Evolutionary conservation across 352 stramenopile genomes (phyloP), one percentile per base, ranked within the genome.

Genomic region (Phytophthora ramorum): DNA sequence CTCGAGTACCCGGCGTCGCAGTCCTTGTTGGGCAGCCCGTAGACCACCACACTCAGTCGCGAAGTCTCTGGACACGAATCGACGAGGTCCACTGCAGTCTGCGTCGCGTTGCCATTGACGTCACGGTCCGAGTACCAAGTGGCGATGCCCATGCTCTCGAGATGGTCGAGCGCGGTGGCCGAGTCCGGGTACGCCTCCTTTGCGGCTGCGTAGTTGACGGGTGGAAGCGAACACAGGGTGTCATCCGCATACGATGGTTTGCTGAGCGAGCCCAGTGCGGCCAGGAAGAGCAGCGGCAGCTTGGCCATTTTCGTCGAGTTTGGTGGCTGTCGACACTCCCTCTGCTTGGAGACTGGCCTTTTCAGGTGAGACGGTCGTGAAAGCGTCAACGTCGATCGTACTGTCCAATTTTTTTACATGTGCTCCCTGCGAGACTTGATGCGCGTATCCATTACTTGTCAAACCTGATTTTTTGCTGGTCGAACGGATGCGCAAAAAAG

Each of bases 21-120:
- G 75, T 93, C 85, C 50, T 93, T 93, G 58, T 89, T 88, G 3
- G 85, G 83, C 26, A 93, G 68, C 26, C 85, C 85, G 64, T 92
- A 93, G 22, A 93, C 74, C 6, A 92, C 79, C 32, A 91, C 60
- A 28, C 51, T 89, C 24, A 90, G 49, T 28, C 80, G 71, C 35
- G 76, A 82, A 3, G 70, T 72, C 13, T 73, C 59, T 0, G 63
- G 44, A 22, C 81, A 90, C 26, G 58, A 46, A 17, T 51, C 26
- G 9, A 87, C 58, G 28, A 90, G 68, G 28, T 77, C 52, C 47
- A 66, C 41, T 4, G 63, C 69, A n/a, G 62, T 76, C 22, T 71
- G 49, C 13, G 60, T 67, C 45, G 75, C 70, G 63, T 85, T 66
- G 47, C 69, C 70, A 46, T 79, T 74, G 17, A 47, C 58, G 19